Evolutionary conservation across 331 rosid species (phyloP), one percentile per base, ranked within the genome.

Genomic region (Dryas integrifolia): DNA sequence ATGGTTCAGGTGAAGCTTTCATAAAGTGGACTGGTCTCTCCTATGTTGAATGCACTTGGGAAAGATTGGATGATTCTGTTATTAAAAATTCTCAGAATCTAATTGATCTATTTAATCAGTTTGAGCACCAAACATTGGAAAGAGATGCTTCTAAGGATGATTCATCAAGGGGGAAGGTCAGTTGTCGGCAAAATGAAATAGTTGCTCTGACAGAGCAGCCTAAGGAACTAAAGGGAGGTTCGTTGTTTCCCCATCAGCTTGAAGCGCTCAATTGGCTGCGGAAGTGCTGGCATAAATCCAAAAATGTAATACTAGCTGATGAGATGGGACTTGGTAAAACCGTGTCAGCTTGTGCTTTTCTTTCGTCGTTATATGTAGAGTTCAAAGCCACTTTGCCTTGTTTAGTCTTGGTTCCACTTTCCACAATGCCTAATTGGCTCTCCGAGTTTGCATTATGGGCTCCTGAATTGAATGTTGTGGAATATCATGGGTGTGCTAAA

Each of bases 291-390:
- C 76, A 79, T 74, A 95, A 82, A 82, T 88, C 97, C 73, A 92
- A 89, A 82, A 95, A 95, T 88, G 99, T 95, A 79, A 95, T 95
- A 63, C 96, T 95, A 72, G 99, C 99, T 68, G 99, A 95, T 82
- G 99, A 95, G 86, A 95, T 95, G 99, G 99, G 99, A 45, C 98
- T 95, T 45, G 99, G 99, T 79, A 95, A 95, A 83, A 95, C 99
- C 67, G 86, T 95, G 26, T 95, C 99, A 66, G 99, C 99, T 60
- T 84, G 91, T 82, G 98, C 99, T 77, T 95, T 92, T 85, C 40
- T 95, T 58, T 92, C 96, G 56, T 90, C 99, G 3, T 75, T 95
- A 79, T 92, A 92, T 80, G 21, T 78, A 71, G 99, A 95, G 87
- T 92, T 95, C 81, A 95, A 90, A 84, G 99, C 87, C 69, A 79